Evolutionary conservation across 768 basidiomycete genomes (phyloP), one percentile per base, ranked within the genome.

Genomic region (Hericium alpestre): DNA sequence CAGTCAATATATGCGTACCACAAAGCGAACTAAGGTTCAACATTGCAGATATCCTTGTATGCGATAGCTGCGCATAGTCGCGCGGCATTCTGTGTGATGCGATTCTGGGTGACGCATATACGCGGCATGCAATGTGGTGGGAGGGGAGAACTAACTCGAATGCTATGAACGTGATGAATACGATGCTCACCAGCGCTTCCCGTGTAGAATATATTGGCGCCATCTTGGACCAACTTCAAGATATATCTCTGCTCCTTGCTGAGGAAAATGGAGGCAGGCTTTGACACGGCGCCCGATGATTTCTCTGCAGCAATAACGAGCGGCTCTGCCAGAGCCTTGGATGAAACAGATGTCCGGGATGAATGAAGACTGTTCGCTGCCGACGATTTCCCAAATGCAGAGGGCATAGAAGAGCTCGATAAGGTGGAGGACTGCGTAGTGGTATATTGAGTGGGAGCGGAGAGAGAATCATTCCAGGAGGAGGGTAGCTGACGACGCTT

Each of bases 161-260:
- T 32, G 27, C 46, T 20, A 41, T 39, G 27, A 56, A 38, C 38
- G 25, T 2, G 46, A 16, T 43, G 40, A 15, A 39, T 38, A 46
- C 50, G 50, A 25, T 25, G 71, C 84, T 61, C 61, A 96, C 94
- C 95, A 58, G 96, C 96, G 74, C 90, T 92, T 25, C 96, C 96
- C 1, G 95, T 99, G 69, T 97, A 99, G 66, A 99, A 99, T 32
- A 98, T 65, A 64, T 84, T 95, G 49, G 83, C 69, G 2, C 82
- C 83, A 12, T 80, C 74, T 38, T 84, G 73, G 1, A 93, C 93
- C 38, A 96, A 75, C 57, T 80, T 77, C 59, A 96, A 73, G 51
- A 99, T 90, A 58, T 86, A 80, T 53, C 75, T 83, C 71, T 99
- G 96, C 66, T 98, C 94, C 58, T 79, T 71, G 69, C 93, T 95